A percentile compares a stretch with the other conserved stretches of the same genome.
These are phyloP conservation scores for Condylostoma magnum DNA, from an alignment of 169 alveolate species.

Conservation along the genomic window DNA sequence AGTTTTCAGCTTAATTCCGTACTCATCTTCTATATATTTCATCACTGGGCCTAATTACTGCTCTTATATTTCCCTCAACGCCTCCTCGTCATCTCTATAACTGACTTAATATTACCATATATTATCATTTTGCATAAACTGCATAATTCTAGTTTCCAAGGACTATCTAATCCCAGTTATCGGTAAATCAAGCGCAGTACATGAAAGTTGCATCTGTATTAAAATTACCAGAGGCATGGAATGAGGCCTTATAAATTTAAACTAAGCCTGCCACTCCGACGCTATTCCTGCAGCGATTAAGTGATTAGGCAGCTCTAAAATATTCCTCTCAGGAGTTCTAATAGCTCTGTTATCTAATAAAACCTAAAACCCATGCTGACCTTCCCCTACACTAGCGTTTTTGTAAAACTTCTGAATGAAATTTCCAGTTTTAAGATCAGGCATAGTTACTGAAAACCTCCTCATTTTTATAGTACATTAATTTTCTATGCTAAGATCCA, in stretches of 20 bases:
- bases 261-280: conserved; percentile 19
- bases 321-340: conserved; percentile 6
- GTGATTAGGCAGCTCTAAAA: conserved; percentile 12
- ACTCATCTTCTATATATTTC: background rate
- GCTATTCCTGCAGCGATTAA: conserved; percentile 13
- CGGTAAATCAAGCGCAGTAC: conserved; percentile 2
- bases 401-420: conserved; percentile 28
- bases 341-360: conserved; percentile 12
- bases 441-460: background rate
- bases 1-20: background rate
- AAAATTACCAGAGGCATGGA: conserved; percentile 26
- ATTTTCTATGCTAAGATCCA: no score
- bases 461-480: no score
- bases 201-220: conserved; percentile 11
- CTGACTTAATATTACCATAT: conserved; percentile 19
- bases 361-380: background rate
- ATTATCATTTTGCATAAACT: conserved; percentile 2
- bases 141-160: background rate
- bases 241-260: conserved; percentile 3
- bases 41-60: conserved; percentile 4
- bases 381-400: background rate
- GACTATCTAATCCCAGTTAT: background rate
- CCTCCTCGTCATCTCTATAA: conserved; percentile 22
- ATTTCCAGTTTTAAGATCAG: conserved; percentile 28
- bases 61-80: background rate